These are phyloP conservation scores for Maudiozyma barnettii DNA, from an alignment of 805 yeast species.

Conservation along the genomic window DNA sequence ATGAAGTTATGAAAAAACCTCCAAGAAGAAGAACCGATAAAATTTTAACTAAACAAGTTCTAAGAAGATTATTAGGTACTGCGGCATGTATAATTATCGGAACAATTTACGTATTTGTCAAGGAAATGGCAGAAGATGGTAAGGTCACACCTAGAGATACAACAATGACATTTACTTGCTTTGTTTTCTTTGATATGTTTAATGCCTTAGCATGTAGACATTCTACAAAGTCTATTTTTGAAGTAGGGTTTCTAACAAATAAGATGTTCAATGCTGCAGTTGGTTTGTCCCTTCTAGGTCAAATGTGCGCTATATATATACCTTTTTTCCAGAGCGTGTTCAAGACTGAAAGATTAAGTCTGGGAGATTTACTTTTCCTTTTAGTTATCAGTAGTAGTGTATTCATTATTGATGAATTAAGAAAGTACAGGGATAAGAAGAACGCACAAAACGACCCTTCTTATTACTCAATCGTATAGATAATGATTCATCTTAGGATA, in stretches of 20 bases:
- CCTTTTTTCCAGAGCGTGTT: constrained; percentile 89
- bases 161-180: constrained; percentile 97
- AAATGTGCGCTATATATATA: constrained; percentile 83
- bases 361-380: constrained; percentile 53
- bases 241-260: constrained; percentile 68
- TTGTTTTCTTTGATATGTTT: constrained; percentile 93
- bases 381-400: constrained; percentile 64
- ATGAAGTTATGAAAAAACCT: constrained; percentile 91
- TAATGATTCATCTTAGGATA: neutral
- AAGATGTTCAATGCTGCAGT: constrained; percentile 92
- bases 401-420: constrained; percentile 72
- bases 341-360: constrained; percentile 83
- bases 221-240: constrained; percentile 73
- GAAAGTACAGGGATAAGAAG: constrained; percentile 41
- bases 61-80: constrained; percentile 65
- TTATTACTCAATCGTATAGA: constrained; percentile 16
- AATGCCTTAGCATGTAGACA: constrained; percentile 94
- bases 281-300: constrained; percentile 79
- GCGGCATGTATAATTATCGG: constrained; percentile 75
- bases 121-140: constrained; percentile 74
- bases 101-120: constrained; percentile 75
- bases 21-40: constrained; percentile 84
- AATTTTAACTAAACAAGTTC: constrained; percentile 61
- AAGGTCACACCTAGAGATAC: constrained; percentile 89
- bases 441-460: constrained; percentile 10